Evolutionary conservation across 441 rosid genomes (phyloP), one percentile per base, ranked within the genome.

Genomic region (Erodium moschatum): DNA sequence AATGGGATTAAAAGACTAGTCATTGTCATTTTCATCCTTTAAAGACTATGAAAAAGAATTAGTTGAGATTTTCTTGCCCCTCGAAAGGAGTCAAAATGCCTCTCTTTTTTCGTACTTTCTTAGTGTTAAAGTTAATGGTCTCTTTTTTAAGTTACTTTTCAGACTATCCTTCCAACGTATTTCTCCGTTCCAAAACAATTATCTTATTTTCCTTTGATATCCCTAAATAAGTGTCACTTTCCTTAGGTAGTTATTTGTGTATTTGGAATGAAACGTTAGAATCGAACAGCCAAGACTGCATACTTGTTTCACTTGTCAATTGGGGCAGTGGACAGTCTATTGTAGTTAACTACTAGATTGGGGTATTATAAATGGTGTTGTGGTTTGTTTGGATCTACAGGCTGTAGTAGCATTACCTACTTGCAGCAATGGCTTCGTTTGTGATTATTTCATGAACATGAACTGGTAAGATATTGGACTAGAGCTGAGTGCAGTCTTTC

Each of bases 401-500:
- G 40, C 40, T 35, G 40, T 35, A 35, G 40, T 35, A 5, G 0
- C 0, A 35, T 35, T 31, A 31, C 35, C 40, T 6, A 35, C 40
- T 5, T 18, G 33, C 33, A 20, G 0, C 20, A 54, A 54, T 18
- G 15, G 24, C 62, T 21, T 61, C 12, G 10, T 50, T 19, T 16
- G 18, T 10, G 24, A 21, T 66, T 72, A 4, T 72, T 24, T 67
- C n/a, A 40, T 58, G 27, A 40, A 5, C 56, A 20, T 19, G 20
- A 52, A 68, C 64, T 60, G 7, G 3, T 21, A 5, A 15, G 40
- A 10, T 64, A 11, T 6, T 6, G 7, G 2, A 48, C 18, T 19
- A 58, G 35, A 20, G 12, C 54, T 9, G 15, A 29, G 2, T 12
- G 60, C 31, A 29, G 58, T 58, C 18, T 33, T 20, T n/a, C 58